Evolutionary conservation across 2,329 filamentous ascomycete genomes (phyloP).

Genomic region (Pestalotiopsis fici): DNA sequence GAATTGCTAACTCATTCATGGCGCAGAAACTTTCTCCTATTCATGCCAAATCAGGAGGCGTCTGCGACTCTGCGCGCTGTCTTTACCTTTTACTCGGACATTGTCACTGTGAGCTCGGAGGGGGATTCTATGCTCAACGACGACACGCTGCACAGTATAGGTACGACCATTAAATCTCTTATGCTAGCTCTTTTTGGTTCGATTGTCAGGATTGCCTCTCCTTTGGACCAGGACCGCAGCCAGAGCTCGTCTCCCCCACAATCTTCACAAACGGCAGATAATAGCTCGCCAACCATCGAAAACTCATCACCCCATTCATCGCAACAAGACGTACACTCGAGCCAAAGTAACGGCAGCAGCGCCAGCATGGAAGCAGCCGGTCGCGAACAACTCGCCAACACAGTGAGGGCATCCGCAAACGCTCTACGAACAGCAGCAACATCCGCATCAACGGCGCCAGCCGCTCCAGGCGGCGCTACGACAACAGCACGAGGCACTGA

Average conservation of each 20-base stretch:
- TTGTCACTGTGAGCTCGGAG: slow-evolving; percentile 87
- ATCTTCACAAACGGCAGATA: slow-evolving; percentile 11
- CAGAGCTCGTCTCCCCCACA: slow-evolving; percentile 21
- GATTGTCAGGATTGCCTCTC: slow-evolving; percentile 67
- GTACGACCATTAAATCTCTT: slow-evolving; percentile 75
- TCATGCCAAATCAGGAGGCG: slow-evolving; percentile 69
- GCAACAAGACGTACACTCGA: slow-evolving; percentile 11
- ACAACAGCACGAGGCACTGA: slow-evolving; percentile 23
- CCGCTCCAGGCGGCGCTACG: slow-evolving; percentile 11
- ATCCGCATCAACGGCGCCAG: slow-evolving; percentile 17
- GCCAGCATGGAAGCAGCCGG: slow-evolving; percentile 16
- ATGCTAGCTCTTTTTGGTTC: slow-evolving; percentile 75
- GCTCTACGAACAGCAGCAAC: slow-evolving; percentile 17
- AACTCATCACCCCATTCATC: not conserved
- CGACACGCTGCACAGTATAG: slow-evolving; percentile 89
- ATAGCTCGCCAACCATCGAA: not conserved
- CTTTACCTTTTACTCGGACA: slow-evolving; percentile 87
- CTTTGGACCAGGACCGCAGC: slow-evolving; percentile 38
- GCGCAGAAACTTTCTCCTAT: slow-evolving; percentile 84
- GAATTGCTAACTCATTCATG: not conserved
- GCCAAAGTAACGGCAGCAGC: slow-evolving; percentile 11
- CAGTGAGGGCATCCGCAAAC: slow-evolving; percentile 17
- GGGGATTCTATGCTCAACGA: slow-evolving; percentile 92
- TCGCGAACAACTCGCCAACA: slow-evolving; percentile 16
- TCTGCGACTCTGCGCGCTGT: slow-evolving; percentile 77